phyloP scores from a whole-genome alignment of 202 grass and related monocot species.

The Eragrostis tef region DNA sequence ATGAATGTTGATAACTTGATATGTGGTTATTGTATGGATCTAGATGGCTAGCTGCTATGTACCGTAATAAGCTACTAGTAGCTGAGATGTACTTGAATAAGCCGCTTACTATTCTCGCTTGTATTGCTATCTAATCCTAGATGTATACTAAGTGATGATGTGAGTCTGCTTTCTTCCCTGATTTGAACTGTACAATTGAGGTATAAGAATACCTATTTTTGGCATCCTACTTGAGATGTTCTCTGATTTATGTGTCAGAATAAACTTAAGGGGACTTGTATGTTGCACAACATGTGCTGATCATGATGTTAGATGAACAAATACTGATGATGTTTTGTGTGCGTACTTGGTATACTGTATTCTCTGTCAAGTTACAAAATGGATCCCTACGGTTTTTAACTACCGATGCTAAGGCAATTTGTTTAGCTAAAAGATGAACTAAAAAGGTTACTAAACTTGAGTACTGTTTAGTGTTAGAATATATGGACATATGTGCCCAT shows the following conservation, averaged over 20 bases:
- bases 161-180: constrained; percentile 24
- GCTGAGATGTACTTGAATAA: constrained; percentile 56
- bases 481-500: too few species aligned
- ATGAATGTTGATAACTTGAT: constrained; percentile 50
- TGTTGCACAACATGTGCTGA: neutral
- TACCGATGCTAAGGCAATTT: too few species aligned
- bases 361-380: too few species aligned
- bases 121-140: constrained; percentile 50
- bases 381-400: too few species aligned
- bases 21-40: constrained; percentile 49
- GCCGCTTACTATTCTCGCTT: constrained; percentile 39
- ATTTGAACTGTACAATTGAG: constrained; percentile 39
- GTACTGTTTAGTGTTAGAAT: too few species aligned
- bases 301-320: constrained; percentile 2
- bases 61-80: constrained; percentile 56
- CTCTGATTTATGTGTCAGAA: neutral
- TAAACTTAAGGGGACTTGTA: neutral
- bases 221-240: constrained; percentile 14
- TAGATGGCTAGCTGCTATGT: constrained; percentile 51
- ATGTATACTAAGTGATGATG: constrained; percentile 47
- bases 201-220: constrained; percentile 50
- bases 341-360: neutral
- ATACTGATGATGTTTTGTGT: neutral
- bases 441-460: too few species aligned
- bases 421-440: too few species aligned